Base-by-base conservation (phyloP, 2,329 filamentous ascomycete species). In the Chalaropsis ovoidea region DNA sequence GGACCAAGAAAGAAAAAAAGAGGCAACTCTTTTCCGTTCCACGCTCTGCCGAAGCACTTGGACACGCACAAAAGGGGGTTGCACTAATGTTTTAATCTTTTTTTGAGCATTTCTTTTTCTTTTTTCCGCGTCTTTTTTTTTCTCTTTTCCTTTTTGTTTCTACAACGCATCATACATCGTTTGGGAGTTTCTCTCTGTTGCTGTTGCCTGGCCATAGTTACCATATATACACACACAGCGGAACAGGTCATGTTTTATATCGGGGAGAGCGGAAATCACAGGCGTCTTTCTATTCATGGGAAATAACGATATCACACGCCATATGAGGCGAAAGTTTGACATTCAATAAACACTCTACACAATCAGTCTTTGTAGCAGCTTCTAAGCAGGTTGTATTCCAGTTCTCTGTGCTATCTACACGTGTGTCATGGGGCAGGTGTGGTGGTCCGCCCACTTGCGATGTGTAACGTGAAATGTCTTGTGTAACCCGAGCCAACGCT, bases 11-110 rank as follows among this genome's bases (percentile, higher is more conserved):
- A 63, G 56, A 65, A 63, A 63, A 63, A 61, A 65, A 67, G 63
- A 67, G 63, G 63, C 58, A 60, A 67, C 66, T 67, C 66, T 67
- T 67, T 67, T 63, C 43, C 63, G 63, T 67, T 67, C 66, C 66
- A 67, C 63, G 66, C 66, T 67, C 64, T 67, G 66, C 66, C 66
- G 66, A 67, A 67, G 66, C 66, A 67, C 66, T 67, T 67, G 66
- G 66, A 67, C 41, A 67, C 63, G 49, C 42, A 56, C 22, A 65
- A 60, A 67, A 62, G 62, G 62, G 60, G 63, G 63, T 63, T 63
- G 52, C n/a, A 39, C 24, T 39, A 8, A 39, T 58, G 54, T 39
- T 58, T 39, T 58, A 58, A n/a, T 39, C 15, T 35, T 35, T 56
- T 35, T 39, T 39, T 13, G 54, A 39, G 15, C 54, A 58, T 58